A percentile compares a stretch with the other conserved stretches of the same genome.
Evolutionary conservation across 441 rosid genomes (phyloP).

Genomic region (Bocquillonia castaneifolia): DNA sequence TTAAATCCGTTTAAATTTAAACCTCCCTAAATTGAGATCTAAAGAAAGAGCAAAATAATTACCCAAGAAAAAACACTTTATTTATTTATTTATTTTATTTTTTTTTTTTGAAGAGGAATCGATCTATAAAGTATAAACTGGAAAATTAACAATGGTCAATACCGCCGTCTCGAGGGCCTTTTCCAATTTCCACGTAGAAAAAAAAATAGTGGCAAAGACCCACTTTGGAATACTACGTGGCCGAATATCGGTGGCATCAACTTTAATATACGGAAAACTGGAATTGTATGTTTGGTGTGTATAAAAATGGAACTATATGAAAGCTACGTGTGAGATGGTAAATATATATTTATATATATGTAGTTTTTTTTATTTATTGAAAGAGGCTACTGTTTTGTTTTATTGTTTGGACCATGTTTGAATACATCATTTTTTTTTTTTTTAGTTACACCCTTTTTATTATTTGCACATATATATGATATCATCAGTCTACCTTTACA

Average conservation of each 20-base stretch:
- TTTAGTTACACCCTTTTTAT: not conserved
- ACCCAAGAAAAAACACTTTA: too few relatives aligned
- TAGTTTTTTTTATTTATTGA: not conserved
- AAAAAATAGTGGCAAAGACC: not conserved
- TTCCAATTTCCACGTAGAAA: not conserved
- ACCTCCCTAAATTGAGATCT: too few relatives aligned
- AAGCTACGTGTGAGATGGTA: too few relatives aligned
- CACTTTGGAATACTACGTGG: not conserved
- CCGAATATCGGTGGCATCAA: not conserved
- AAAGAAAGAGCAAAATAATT: too few relatives aligned
- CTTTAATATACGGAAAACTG: too few relatives aligned
- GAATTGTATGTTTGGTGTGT: too few relatives aligned
- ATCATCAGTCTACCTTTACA: conserved; percentile 13
- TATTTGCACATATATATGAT: not conserved
- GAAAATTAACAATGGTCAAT: conserved; percentile 33
- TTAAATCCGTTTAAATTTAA: too few relatives aligned
- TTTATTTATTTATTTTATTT: too few relatives aligned
- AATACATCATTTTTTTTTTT: not conserved
- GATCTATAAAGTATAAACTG: not conserved
- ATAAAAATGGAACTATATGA: not conserved
- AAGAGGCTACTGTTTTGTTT: not conserved
- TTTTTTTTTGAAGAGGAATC: not conserved
- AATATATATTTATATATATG: too few relatives aligned
- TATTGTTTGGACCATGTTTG: conserved; percentile 27
- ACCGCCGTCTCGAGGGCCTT: conserved; percentile 33